Conservation (phyloP, 768 basidiomycete genomes). For the Mycena metata region DNA sequence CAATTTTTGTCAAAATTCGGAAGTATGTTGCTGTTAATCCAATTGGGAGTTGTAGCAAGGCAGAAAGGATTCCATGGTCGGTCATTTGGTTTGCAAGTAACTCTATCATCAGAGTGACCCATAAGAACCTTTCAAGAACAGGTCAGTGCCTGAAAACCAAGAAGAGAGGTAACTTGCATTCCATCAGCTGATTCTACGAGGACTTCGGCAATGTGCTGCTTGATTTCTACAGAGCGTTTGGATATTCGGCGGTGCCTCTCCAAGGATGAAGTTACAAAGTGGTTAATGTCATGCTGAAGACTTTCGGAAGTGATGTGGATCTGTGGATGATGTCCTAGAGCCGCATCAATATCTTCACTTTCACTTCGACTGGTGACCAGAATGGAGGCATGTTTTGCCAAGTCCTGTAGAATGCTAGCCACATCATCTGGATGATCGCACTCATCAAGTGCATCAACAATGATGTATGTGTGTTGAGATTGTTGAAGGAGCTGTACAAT, state of each 20-base stretch:
- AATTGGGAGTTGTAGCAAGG: slow-evolving; percentile 25
- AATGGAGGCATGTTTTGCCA: slow-evolving; percentile 10
- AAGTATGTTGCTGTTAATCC: slow-evolving; percentile 32
- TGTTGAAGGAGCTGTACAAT: slow-evolving; percentile 26
- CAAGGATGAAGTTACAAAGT: slow-evolving; percentile 16
- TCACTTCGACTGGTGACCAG: slow-evolving; percentile 28
- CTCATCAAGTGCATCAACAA: slow-evolving; percentile 34
- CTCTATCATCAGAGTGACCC: slow-evolving; percentile 34
- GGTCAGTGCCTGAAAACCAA: not conserved
- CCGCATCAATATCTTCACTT: slow-evolving; percentile 16
- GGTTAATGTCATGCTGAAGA: slow-evolving; percentile 26
- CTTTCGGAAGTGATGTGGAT: slow-evolving; percentile 15
- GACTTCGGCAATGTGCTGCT: slow-evolving; percentile 23
- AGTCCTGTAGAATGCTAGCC: not conserved
- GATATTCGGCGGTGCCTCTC: slow-evolving; percentile 22
- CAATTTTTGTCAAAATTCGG: slow-evolving; percentile 26
- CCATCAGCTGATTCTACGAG: slow-evolving; percentile 30
- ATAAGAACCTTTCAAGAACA: slow-evolving; percentile 25
- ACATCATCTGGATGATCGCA: slow-evolving; percentile 27
- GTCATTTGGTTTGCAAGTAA: slow-evolving; percentile 26
- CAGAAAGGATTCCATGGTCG: slow-evolving; percentile 19
- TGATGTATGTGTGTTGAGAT: slow-evolving; percentile 21
- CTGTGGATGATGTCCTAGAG: slow-evolving; percentile 16
- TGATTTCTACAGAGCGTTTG: slow-evolving; percentile 14
- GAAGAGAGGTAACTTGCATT: slow-evolving; percentile 16